Base-by-base conservation (phyloP, 257 asterid genomes). In the Agastache rugosa region DNA sequence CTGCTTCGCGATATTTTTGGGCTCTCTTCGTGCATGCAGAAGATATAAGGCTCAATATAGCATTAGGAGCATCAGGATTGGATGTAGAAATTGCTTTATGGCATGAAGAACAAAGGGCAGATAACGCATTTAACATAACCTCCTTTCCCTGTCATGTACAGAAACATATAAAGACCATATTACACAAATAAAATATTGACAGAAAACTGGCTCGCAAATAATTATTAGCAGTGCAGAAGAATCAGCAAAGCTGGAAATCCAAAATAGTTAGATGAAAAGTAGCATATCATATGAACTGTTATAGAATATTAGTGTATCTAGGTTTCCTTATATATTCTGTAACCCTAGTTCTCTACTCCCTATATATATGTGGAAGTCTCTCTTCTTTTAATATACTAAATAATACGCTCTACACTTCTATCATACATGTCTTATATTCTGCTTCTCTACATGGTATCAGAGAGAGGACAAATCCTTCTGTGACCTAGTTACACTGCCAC, bases 1-100 rank as follows among this genome's bases (percentile, higher is more conserved):
- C 99, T 62, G 99, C 95, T 83, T 92, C 99, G 35, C 96, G 92
- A 72, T 87, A 90, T 78, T 87, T 94, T 80, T 79, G 90, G 20
- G 85, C 75, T 86, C 84, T 92, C 86, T 90, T 94, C 5, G 85
- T 75, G 80, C 97, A 92, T 6, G 97, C 97, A 68, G 93, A 84
- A 74, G 90, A 78, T 69, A 90, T 62, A 71, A 94, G 89, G 83
- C 73, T 80, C 87, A 92, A 80, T 81, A 94, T 87, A 75, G 92
- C 86, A 81, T 78, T 77, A 60, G 97, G 97, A 45, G 90, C 81
- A 65, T 85, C 90, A 56, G 89, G 90, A 81, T 78, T 85, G 25
- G 86, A 82, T 72, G 91, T 84, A 84, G 87, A 85, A 75, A 94
- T 86, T 69, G 88, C 87, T 82, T 83, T 77, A 54, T 88, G 91